These are phyloP conservation scores for Pythium folliculosum DNA, from an alignment of 352 stramenopile species.

Conservation along the genomic window DNA sequence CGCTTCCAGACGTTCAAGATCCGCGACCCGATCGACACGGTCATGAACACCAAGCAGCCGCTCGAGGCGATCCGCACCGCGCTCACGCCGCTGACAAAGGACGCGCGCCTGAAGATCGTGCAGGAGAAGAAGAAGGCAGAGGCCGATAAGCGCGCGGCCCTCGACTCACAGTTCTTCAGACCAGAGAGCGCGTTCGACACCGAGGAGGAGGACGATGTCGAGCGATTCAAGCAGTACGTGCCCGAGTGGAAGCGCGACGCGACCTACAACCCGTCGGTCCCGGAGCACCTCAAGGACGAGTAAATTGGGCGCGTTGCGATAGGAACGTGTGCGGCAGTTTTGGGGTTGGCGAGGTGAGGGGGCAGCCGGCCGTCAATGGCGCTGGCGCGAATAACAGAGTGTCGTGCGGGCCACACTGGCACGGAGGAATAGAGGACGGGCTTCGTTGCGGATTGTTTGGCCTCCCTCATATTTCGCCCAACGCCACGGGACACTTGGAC, in stretches of 20 bases:
- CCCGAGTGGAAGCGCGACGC: conserved; percentile 86
- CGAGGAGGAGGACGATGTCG: conserved; percentile 60
- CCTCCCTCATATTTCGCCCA: neutral
- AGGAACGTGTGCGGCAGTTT: neutral
- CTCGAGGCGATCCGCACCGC: conserved; percentile 58
- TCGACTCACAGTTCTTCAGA: conserved; percentile 35
- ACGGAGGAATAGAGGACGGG: neutral
- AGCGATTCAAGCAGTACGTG: conserved; percentile 79
- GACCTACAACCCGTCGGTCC: conserved; percentile 62
- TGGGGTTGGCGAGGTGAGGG: neutral
- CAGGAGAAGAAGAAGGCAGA: conserved; percentile 40
- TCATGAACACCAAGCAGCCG: conserved; percentile 83
- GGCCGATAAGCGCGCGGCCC: conserved; percentile 34
- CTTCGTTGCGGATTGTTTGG: neutral
- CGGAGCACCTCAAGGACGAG: conserved; percentile 64
- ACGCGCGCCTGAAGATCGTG: conserved; percentile 32
- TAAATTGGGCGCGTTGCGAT: neutral
- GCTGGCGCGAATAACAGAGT: neutral
- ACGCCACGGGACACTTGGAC: neutral
- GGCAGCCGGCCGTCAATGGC: too few species aligned
- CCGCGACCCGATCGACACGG: conserved; percentile 73
- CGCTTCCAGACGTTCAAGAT: conserved; percentile 89
- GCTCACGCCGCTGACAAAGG: conserved; percentile 47
- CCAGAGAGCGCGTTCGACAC: conserved; percentile 59
- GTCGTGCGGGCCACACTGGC: too few species aligned